A percentile compares a stretch with the other conserved stretches of the same genome.
phyloP scores from a whole-genome alignment of 2,329 filamentous ascomycete genomes.

The Neoarthrinium moseri region DNA sequence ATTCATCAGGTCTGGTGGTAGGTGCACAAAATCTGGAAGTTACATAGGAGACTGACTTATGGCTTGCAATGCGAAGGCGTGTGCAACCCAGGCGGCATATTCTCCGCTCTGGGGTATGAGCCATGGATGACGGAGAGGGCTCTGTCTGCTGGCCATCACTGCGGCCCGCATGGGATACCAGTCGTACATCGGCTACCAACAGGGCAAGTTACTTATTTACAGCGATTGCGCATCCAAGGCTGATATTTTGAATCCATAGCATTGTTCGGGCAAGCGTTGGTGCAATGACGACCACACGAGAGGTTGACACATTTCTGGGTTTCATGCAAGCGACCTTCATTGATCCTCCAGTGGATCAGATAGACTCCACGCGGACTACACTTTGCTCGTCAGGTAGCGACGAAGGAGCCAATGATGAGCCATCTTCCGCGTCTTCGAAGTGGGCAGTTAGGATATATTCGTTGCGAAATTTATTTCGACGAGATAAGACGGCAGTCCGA shows the following conservation, averaged over 20 bases:
- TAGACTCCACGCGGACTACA: constrained; percentile 1
- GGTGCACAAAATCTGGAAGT: too few relatives aligned
- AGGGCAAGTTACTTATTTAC: constrained; percentile 46
- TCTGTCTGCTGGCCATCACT: constrained; percentile 56
- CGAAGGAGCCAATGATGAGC: too few relatives aligned
- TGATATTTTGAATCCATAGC: too few relatives aligned
- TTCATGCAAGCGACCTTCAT: constrained; percentile 43
- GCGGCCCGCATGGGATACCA: constrained; percentile 51
- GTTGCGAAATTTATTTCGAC: too few relatives aligned
- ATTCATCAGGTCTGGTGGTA: constrained; percentile 59
- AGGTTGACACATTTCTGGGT: constrained; percentile 48
- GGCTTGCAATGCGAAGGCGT: constrained; percentile 34
- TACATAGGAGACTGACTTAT: too few relatives aligned
- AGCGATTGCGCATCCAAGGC: too few relatives aligned
- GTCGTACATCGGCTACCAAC: constrained; percentile 54
- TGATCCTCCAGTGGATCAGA: constrained; percentile 11
- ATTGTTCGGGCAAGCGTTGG: constrained; percentile 62
- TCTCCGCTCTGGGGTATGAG: constrained; percentile 47
- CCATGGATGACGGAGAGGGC: constrained; percentile 54
- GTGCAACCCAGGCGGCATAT: constrained; percentile 46
- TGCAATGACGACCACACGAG: constrained; percentile 57
- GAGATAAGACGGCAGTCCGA: too few relatives aligned
- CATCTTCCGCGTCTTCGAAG: too few relatives aligned
- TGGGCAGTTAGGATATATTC: too few relatives aligned
- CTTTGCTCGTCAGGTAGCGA: constrained; percentile 1